Conservation (phyloP, 1,139 yeast species). For the Waltiozyma sp. region DNA sequence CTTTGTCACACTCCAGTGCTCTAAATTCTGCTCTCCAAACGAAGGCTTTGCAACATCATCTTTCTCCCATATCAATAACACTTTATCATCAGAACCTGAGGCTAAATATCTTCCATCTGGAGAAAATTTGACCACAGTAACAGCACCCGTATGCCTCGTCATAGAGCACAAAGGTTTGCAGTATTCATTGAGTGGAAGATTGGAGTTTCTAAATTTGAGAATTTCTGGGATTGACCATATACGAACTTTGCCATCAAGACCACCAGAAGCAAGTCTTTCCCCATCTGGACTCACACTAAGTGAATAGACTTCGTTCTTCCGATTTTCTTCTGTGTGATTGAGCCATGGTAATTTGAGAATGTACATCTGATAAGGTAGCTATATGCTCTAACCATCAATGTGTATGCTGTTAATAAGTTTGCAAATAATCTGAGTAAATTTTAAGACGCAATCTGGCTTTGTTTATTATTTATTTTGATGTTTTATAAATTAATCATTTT, state of each 20-base stretch:
- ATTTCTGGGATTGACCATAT: conserved; percentile 75
- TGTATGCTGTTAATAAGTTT: too few species aligned
- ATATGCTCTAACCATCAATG: too few species aligned
- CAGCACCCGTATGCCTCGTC: conserved; percentile 88
- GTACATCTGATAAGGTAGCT: conserved; percentile 37
- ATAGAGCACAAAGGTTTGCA: conserved; percentile 63
- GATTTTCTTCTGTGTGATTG: conserved; percentile 64
- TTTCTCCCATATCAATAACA: conserved; percentile 83
- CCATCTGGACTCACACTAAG: conserved; percentile 78
- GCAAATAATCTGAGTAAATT: too few species aligned
- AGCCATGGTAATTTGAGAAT: conserved; percentile 81
- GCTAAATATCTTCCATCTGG: conserved; percentile 89
- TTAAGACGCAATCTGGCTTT: too few species aligned
- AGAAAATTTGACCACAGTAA: conserved; percentile 82
- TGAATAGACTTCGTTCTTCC: conserved; percentile 77
- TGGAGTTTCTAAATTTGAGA: conserved; percentile 20
- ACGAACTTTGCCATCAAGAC: conserved; percentile 85
- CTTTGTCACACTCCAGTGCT: conserved; percentile 89
- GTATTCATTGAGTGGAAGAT: conserved; percentile 22
- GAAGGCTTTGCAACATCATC: conserved; percentile 49
- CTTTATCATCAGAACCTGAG: conserved; percentile 90
- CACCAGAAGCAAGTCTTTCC: conserved; percentile 82
- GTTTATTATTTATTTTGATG: too few species aligned
- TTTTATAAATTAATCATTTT: too few species aligned
- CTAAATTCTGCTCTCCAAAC: conserved; percentile 59